Base-by-base conservation (phyloP, 306 rosid genomes). In the Trichosanthes truncata region DNA sequence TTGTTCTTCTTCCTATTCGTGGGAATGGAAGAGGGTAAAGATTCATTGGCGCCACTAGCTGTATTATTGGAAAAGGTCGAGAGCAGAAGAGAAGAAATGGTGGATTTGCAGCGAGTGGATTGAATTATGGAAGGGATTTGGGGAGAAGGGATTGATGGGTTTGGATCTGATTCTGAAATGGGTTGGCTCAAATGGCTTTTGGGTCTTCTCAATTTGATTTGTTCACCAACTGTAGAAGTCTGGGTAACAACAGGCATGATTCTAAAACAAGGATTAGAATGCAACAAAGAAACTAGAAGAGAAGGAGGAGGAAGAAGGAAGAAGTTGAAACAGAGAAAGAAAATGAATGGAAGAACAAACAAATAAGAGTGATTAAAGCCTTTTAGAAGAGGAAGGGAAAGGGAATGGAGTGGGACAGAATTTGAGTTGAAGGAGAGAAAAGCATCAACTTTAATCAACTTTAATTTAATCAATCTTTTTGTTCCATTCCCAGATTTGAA, bases 31-130 rank as follows among this genome's bases (percentile, higher is more conserved):
- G 71, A 23, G 78, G 85, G 89, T 71, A 79, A 26, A 80, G 84
- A 61, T 80, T 89, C 97, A 78, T 80, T 86, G 38, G 40, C 38
- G 2, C 57, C 77, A 9, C 21, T 43, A 41, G 87, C 55, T 52
- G 56, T 36, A 82, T 21, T 80, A 86, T 77, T 83, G 74, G 89
- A 84, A 79, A 92, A 87, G 76, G 91, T 80, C 6, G 97, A 93
- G 73, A 91, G 90, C 5, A 94, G 89, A 60, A 95, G 87, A 25
- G 97, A 87, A 10, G 97, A 91, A 67, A 95, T 93, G 80, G 93
- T 89, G 86, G 97, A 85, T 85, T 90, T 95, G 90, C 89, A 81
- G 73, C 91, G 86, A 77, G 90, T 86, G 75, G 96, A 87, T 79
- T 89, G 92, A 80, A 87, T 80, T 38, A 80, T 82, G 4, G 97